These are phyloP conservation scores for Talaromyces piceae DNA, from an alignment of 2,329 filamentous ascomycete genomes.

Conservation along the genomic window DNA sequence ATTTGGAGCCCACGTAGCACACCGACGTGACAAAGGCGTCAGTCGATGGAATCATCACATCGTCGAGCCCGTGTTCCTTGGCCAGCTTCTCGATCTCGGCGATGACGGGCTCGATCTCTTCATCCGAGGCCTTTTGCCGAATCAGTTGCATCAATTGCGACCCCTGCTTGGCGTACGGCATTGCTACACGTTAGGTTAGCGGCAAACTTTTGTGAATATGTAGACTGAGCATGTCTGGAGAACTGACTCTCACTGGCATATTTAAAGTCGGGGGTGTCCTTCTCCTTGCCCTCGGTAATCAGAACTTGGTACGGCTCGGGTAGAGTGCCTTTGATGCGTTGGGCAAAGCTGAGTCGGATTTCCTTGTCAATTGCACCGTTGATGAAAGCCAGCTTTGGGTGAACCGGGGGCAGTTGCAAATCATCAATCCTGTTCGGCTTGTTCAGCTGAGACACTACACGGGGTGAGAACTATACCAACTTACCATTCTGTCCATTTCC, in stretches of 20 bases:
- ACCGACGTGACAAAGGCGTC: conserved; percentile 92
- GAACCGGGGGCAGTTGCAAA: conserved; percentile 64
- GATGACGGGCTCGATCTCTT: conserved; percentile 77
- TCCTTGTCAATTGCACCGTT: conserved; percentile 88
- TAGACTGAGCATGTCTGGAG: conserved; percentile 5
- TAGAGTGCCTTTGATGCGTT: conserved; percentile 88
- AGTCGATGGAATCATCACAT: conserved; percentile 77
- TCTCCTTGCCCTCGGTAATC: conserved; percentile 81
- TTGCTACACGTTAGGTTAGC: too few relatives aligned
- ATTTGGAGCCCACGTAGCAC: conserved; percentile 90
- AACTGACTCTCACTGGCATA: conserved; percentile 65
- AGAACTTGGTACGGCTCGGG: conserved; percentile 74
- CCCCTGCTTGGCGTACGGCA: conserved; percentile 78
- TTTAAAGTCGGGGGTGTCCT: conserved; percentile 94
- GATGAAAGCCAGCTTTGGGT: conserved; percentile 92
- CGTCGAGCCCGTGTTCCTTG: conserved; percentile 56
- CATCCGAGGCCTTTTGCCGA: conserved; percentile 74
- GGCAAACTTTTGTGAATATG: too few relatives aligned
- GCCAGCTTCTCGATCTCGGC: conserved; percentile 75
- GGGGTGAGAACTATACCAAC: too few relatives aligned
- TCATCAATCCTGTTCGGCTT: conserved; percentile 59
- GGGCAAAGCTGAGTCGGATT: conserved; percentile 90
- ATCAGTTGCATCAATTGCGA: conserved; percentile 72
- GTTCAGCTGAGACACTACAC: neutral
- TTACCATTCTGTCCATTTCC: conserved; percentile 97